phyloP scores from a whole-genome alignment of 1,139 yeast genomes.

The Geotrichum bryndzae region DNA sequence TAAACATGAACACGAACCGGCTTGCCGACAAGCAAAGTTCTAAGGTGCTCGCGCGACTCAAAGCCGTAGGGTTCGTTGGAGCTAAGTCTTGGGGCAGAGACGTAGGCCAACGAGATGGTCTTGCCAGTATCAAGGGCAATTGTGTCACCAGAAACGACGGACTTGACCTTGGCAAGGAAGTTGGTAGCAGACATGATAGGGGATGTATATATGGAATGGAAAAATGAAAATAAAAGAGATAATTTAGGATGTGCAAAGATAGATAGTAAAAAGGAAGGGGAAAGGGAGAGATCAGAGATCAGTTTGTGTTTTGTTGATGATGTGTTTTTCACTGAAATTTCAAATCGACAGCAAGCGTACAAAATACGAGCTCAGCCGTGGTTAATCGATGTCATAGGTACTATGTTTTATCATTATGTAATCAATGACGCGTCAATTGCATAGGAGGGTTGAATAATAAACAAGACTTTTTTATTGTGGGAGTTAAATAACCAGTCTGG shows the following conservation, averaged over 20 bases:
- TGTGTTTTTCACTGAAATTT: slow-evolving; percentile 5
- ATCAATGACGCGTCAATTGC: neutral
- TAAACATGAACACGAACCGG: slow-evolving; percentile 55
- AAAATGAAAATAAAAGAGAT: neutral
- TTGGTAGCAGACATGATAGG: slow-evolving; percentile 10
- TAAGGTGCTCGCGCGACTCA: slow-evolving; percentile 55
- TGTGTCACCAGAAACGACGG: slow-evolving; percentile 72
- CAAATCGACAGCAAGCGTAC: neutral
- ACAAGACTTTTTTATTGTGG: no score
- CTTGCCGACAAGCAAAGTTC: slow-evolving; percentile 64
- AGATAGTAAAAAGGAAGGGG: neutral
- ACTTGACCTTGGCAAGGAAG: slow-evolving; percentile 44
- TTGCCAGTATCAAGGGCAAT: slow-evolving; percentile 59
- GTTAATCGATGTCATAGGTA: neutral
- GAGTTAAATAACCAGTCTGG: no score
- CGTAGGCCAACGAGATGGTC: slow-evolving; percentile 55
- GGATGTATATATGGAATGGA: neutral
- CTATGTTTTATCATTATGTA: neutral
- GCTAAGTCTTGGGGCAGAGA: slow-evolving; percentile 48
- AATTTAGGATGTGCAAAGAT: neutral
- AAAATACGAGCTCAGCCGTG: neutral
- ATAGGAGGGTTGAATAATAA: no score
- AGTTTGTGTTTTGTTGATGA: neutral
- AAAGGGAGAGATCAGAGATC: neutral
- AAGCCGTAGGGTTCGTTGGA: slow-evolving; percentile 43